Conservation (phyloP, 371 early-diverging fungal genomes). For the Mortierella sp. region DNA sequence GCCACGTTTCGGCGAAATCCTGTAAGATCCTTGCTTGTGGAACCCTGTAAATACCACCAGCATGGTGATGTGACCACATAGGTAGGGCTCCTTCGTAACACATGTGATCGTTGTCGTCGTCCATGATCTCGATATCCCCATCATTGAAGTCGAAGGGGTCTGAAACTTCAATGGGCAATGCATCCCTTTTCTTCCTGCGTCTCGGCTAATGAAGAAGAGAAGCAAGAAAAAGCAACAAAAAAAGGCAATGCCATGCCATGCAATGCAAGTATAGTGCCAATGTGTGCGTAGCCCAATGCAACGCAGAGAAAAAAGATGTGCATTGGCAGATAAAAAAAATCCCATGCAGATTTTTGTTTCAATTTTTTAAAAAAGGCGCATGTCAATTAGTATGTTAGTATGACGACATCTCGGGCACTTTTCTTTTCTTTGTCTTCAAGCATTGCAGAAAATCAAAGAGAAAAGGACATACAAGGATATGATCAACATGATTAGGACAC, state of each 20-base stretch:
- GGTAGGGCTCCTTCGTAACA: no score
- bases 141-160: slow-evolving; percentile 32
- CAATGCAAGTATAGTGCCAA: no score
- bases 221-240: background rate
- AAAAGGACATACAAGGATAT: slow-evolving; percentile 7
- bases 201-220: slow-evolving; percentile 9
- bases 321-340: no score
- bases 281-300: no score
- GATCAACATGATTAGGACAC: slow-evolving; percentile 66
- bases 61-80: no score
- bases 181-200: slow-evolving; percentile 24
- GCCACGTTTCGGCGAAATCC: no score
- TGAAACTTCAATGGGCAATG: slow-evolving; percentile 7
- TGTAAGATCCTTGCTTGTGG: no score
- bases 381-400: no score
- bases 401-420: slow-evolving; percentile 6
- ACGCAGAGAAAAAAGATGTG: no score
- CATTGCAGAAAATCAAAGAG: slow-evolving; percentile 58
- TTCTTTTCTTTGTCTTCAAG: no score
- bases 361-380: no score
- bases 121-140: slow-evolving; percentile 53
- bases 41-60: background rate
- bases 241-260: background rate
- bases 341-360: no score
- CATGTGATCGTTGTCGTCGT: slow-evolving; percentile 16